These are phyloP conservation scores for Hypoxylon rubiginosum DNA, from an alignment of 2,329 filamentous ascomycete genomes.

Conservation along the genomic window DNA sequence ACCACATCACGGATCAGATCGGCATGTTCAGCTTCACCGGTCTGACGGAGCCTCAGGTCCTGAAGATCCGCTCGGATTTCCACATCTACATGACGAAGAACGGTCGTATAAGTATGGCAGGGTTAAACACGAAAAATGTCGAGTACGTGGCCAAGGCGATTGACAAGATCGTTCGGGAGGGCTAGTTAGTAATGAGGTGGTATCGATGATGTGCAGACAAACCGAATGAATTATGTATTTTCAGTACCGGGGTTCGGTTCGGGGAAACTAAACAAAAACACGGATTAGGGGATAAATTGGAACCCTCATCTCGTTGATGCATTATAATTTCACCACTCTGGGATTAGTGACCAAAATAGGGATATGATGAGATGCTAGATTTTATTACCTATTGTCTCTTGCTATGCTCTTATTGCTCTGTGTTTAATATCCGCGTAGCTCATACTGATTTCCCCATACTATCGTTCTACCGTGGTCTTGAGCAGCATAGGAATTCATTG, in stretches of 20 bases:
- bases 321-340: constrained; percentile 17
- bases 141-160: constrained; percentile 94
- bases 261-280: constrained; percentile 23
- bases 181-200: constrained; percentile 43
- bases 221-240: constrained; percentile 19
- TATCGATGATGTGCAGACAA: constrained; percentile 3
- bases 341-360: constrained; percentile 19
- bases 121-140: constrained; percentile 91
- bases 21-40: constrained; percentile 99
- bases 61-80: constrained; percentile 75
- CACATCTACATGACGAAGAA: constrained; percentile 98
- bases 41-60: constrained; percentile 78
- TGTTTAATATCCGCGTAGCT: background rate
- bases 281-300: constrained; percentile 14
- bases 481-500: background rate
- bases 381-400: constrained; percentile 3
- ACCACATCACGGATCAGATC: constrained; percentile 98
- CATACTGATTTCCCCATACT: background rate
- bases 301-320: constrained; percentile 29
- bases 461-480: background rate
- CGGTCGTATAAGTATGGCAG: constrained; percentile 97
- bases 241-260: constrained; percentile 21
- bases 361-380: constrained; percentile 15
- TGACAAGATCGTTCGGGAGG: constrained; percentile 81
- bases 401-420: background rate